A percentile compares a stretch with the other conserved stretches of the same genome.
Evolutionary conservation across 495 filamentous ascomycete species (phyloP).

Genomic region (Diplogelasinospora grovesii): DNA sequence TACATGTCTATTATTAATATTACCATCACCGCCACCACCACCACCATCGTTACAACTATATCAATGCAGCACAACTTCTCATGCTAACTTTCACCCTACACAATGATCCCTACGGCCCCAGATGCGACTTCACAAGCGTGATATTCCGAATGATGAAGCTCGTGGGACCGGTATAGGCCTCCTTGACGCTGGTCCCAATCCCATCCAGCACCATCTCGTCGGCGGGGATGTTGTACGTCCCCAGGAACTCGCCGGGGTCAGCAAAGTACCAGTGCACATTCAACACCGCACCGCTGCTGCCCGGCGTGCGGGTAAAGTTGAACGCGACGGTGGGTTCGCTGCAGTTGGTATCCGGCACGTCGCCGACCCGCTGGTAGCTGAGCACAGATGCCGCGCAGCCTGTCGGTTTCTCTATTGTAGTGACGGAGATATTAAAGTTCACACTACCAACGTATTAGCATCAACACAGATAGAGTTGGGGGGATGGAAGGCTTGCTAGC

Average conservation of each 20-base stretch:
- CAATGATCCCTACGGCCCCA: too few relatives aligned
- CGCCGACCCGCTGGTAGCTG: constrained; percentile 2
- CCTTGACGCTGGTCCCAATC: constrained; percentile 1
- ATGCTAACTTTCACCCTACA: too few relatives aligned
- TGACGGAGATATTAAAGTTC: constrained; percentile 4
- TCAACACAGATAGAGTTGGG: background rate
- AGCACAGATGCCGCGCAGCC: background rate
- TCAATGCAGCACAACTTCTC: too few relatives aligned
- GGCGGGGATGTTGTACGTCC: constrained; percentile 2
- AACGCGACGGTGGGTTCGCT: constrained; percentile 2
- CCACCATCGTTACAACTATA: too few relatives aligned
- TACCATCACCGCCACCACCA: too few relatives aligned
- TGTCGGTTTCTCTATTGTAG: background rate
- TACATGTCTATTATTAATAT: too few relatives aligned
- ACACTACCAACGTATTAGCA: background rate
- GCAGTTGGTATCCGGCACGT: constrained; percentile 1
- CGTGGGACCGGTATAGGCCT: constrained; percentile 1
- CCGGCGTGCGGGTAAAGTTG: constrained; percentile 2
- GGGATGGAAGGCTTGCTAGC: background rate
- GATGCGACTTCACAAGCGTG: background rate
- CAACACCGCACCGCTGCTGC: background rate
- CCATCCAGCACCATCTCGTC: background rate
- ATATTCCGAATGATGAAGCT: constrained; percentile 2
- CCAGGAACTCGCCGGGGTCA: background rate
- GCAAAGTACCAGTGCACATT: constrained; percentile 1